phyloP scores from a whole-genome alignment of 352 stramenopile species.

The Phytopythium vexans region DNA sequence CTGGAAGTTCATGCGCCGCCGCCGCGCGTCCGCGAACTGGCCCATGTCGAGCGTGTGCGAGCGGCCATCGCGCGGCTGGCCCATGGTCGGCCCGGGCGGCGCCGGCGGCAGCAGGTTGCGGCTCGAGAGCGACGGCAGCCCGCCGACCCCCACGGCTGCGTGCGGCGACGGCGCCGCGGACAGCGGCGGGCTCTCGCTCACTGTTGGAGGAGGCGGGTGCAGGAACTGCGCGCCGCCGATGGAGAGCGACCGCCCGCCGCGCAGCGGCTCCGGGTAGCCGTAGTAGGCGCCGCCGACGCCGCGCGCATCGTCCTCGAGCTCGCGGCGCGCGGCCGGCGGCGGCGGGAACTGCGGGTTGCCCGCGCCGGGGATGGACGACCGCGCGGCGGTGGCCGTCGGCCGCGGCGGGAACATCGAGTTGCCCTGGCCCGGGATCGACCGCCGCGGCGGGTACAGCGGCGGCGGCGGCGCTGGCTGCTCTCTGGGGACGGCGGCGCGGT shows the following conservation, averaged over 20 bases:
- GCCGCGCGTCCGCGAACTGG: conserved; percentile 68
- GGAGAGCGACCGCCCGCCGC: conserved; percentile 56
- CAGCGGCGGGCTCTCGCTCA: conserved; percentile 7
- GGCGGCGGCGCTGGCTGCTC: conserved; percentile 7
- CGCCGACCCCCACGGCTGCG: conserved; percentile 4
- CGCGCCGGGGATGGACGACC: conserved; percentile 55
- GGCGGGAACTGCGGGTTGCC: conserved; percentile 63
- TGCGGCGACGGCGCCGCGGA: conserved; percentile 15
- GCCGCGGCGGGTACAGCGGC: neutral
- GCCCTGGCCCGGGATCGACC: conserved; percentile 1
- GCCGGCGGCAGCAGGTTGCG: conserved; percentile 36
- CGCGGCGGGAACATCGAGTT: conserved; percentile 1
- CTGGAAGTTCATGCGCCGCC: conserved; percentile 87
- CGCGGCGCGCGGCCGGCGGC: conserved; percentile 42
- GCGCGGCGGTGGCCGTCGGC: conserved; percentile 3
- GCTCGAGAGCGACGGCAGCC: conserved; percentile 58
- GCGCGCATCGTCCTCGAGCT: conserved; percentile 13
- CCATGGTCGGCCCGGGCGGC: conserved; percentile 47
- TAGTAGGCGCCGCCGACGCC: neutral
- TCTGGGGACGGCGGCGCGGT: conserved; percentile 34
- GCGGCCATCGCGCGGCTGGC: conserved; percentile 68
- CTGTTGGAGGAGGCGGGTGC: conserved; percentile 14
- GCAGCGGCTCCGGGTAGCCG: conserved; percentile 25
- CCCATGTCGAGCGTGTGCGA: conserved; percentile 87
- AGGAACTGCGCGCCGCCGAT: conserved; percentile 54